These are phyloP conservation scores for Globisporangium mamillatum DNA, from an alignment of 352 stramenopile species.

Conservation along the genomic window DNA sequence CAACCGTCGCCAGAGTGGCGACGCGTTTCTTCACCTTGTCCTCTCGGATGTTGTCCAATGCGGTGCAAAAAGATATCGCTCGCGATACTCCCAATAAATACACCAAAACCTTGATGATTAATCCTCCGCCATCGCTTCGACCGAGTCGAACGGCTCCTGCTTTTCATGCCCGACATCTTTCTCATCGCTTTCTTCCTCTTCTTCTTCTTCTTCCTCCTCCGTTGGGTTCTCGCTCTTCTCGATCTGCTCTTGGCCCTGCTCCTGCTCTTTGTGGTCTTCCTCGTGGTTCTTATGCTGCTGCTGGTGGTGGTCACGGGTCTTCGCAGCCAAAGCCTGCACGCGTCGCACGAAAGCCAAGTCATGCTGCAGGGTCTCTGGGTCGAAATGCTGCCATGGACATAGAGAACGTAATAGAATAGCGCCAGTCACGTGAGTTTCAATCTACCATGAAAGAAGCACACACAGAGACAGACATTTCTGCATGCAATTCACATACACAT, in stretches of 20 bases:
- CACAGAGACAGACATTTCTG: conserved; percentile 1
- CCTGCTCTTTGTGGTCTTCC: conserved; percentile 2
- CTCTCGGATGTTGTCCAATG: neutral
- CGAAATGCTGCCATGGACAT: conserved; percentile 33
- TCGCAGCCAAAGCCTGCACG: conserved; percentile 49
- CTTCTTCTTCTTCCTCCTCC: neutral
- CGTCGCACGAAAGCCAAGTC: conserved; percentile 61
- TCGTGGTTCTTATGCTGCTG: conserved; percentile 22
- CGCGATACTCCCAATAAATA: neutral
- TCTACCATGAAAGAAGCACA: neutral
- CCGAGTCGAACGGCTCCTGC: neutral
- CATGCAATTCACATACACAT: neutral
- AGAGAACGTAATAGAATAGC: neutral
- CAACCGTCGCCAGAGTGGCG: neutral
- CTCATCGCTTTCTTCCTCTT: neutral
- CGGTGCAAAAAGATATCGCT: no score
- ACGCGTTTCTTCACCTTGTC: neutral
- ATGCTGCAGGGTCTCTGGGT: conserved; percentile 38
- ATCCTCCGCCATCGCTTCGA: conserved; percentile 1
- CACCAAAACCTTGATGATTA: neutral
- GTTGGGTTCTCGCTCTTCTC: neutral
- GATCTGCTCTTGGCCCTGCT: neutral
- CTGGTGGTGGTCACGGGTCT: conserved; percentile 34
- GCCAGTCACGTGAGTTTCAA: neutral
- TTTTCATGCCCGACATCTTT: neutral